These are phyloP conservation scores for Orychophragmus violaceus DNA, from an alignment of 345 rosid species.

Conservation along the genomic window DNA sequence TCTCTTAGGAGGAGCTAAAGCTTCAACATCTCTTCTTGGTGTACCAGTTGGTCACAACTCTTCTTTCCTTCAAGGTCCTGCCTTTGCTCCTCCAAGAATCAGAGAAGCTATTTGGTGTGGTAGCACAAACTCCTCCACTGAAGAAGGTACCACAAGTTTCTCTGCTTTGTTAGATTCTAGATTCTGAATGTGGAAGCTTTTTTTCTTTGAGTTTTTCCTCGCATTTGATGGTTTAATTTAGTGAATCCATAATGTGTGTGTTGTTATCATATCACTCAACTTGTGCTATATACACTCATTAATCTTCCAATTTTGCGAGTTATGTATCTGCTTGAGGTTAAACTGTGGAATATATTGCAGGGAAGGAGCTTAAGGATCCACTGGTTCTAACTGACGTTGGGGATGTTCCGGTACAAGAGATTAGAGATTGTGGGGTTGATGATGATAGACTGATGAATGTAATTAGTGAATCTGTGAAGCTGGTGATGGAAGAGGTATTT, in stretches of 20 bases:
- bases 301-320: too few relatives aligned
- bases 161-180: neutral
- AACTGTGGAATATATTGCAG: slow-evolving; percentile 32
- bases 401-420: slow-evolving; percentile 95
- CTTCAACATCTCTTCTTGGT: slow-evolving; percentile 78
- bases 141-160: slow-evolving; percentile 53
- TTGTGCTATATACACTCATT: too few relatives aligned
- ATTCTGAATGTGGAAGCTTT: neutral
- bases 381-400: slow-evolving; percentile 93
- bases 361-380: slow-evolving; percentile 84
- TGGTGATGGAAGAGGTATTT: slow-evolving; percentile 96
- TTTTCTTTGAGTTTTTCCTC: neutral
- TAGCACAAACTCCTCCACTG: slow-evolving; percentile 89
- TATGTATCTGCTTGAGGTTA: too few relatives aligned
- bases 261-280: too few relatives aligned
- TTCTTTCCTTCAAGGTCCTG: slow-evolving; percentile 98
- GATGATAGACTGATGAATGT: slow-evolving; percentile 92
- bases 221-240: neutral
- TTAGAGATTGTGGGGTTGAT: slow-evolving; percentile 92
- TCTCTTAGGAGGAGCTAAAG: slow-evolving; percentile 68
- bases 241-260: too few relatives aligned
- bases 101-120: slow-evolving; percentile 99
- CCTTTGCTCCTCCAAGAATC: slow-evolving; percentile 96
- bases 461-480: slow-evolving; percentile 77
- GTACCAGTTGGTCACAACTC: slow-evolving; percentile 97